A percentile compares a stretch with the other conserved stretches of the same genome.
phyloP scores from a whole-genome alignment of 371 early-diverging fungal species.

The Lichtheimia ornata region DNA sequence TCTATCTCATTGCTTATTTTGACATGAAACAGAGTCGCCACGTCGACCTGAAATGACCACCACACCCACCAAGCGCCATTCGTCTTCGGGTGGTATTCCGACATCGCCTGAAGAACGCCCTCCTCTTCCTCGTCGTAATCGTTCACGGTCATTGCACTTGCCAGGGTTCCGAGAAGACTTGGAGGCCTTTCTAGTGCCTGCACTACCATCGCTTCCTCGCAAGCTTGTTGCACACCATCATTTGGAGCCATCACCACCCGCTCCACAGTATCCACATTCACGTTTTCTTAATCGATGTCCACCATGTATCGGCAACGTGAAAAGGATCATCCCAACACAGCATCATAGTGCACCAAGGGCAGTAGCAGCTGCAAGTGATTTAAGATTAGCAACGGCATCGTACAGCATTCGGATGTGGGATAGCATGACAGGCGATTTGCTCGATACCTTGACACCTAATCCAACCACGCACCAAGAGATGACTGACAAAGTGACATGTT shows the following conservation, averaged over 20 bases:
- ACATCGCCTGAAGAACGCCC: neutral
- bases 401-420: constrained; percentile 22
- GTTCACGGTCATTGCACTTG: neutral
- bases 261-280: constrained; percentile 12
- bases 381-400: constrained; percentile 19
- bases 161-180: neutral
- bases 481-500: constrained; percentile 6
- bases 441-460: neutral
- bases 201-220: neutral
- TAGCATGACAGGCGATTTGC: neutral
- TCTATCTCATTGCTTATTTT: too few relatives aligned
- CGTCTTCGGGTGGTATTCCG: too few relatives aligned
- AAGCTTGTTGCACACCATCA: neutral
- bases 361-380: constrained; percentile 14
- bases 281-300: constrained; percentile 17
- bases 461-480: neutral
- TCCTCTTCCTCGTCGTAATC: neutral
- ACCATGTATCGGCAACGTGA: constrained; percentile 9
- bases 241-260: neutral
- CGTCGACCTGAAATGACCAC: too few relatives aligned
- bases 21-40: too few relatives aligned
- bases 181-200: neutral
- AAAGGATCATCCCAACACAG: constrained; percentile 5
- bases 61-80: too few relatives aligned
- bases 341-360: constrained; percentile 15